These are phyloP conservation scores for Neurospora cerealis DNA, from an alignment of 495 filamentous ascomycete genomes.

Conservation along the genomic window DNA sequence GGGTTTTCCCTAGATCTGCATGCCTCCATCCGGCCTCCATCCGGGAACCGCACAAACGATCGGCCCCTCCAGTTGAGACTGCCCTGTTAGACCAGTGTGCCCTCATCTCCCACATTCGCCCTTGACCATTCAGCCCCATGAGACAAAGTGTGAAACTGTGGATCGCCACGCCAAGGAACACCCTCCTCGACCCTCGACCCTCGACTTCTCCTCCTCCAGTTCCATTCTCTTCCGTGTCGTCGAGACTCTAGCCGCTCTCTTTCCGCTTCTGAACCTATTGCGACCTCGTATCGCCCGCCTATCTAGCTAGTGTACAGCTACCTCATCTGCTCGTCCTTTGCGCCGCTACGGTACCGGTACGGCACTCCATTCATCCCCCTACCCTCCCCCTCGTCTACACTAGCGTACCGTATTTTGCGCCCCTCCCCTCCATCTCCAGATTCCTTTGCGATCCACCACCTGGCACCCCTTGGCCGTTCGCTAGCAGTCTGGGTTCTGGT, in stretches of 20 bases:
- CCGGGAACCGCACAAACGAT: not conserved
- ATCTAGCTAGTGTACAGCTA: not conserved
- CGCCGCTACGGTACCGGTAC: not conserved
- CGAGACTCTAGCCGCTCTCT: not conserved
- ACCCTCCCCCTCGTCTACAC: not conserved
- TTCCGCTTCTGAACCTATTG: not conserved
- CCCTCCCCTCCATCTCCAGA: not conserved
- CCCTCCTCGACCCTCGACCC: not conserved
- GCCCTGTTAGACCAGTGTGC: not conserved
- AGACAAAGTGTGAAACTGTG: not conserved
- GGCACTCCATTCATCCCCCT: not conserved
- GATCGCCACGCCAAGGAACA: not conserved
- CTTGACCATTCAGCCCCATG: not conserved
- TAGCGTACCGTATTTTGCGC: not conserved
- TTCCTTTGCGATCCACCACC: not conserved
- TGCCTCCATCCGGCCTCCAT: not conserved
- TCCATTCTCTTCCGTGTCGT: not conserved
- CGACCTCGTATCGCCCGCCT: not conserved
- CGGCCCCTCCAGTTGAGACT: not conserved
- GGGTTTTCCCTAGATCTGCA: not conserved
- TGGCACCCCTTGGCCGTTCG: not conserved
- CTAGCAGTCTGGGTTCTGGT: not conserved
- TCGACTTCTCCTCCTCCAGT: not conserved
- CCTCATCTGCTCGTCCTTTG: not conserved
- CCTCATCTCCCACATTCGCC: not conserved